Base-by-base conservation (phyloP, 2,329 filamentous ascomycete species). In the Pseudogymnoascus sp. region DNA sequence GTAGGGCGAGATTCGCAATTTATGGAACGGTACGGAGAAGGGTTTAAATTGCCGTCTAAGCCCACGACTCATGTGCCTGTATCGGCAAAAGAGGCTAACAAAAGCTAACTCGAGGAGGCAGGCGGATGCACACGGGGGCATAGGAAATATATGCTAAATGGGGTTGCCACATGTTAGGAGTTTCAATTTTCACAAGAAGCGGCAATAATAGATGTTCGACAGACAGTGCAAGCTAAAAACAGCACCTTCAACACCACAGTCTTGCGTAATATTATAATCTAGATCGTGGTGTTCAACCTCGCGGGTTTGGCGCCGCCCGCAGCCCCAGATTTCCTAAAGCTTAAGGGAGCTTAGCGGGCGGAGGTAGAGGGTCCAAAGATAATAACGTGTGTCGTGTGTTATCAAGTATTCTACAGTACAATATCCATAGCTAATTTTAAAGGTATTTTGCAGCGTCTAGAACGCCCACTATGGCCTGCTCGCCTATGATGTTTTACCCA, bases 11-110 rank as follows among this genome's bases (percentile, higher is more conserved):
- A 31, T 44, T 64, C 67, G 16, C 66, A 70, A 68, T 72, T 70
- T 47, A 65, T 64, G 62, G 65, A 70, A 44, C 68, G 70, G 59
- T 72, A 71, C 67, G 70, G 71, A 38, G 42, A 31, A 37, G 64
- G 65, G 31, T 60, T 67, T 33, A 65, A 66, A 47, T 19, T 47
- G 42, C 42, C 42, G 19, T 47, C 42, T 47, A 47, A 47, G 14
- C 6, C 5, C 16, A 38, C 37, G 37, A 38, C 37, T 3, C 14
- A 37, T 44, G 11, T 44, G 19, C 7, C 16, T 44, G 11, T 16
- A 44, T 6, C 40, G 14, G 42, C 42, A 24, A 44, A 6, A 42
- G 21, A 21, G 40, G 40, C 40, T 24, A 21, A 44, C 40, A 14
- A 47, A 47, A 26, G 19, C 42, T 47, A 11, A 47, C 10, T 16